Evolutionary conservation across 23 red algal species (phyloP), one percentile per base, ranked within the genome.

Genomic region (Gracilaria gracilis): DNA sequence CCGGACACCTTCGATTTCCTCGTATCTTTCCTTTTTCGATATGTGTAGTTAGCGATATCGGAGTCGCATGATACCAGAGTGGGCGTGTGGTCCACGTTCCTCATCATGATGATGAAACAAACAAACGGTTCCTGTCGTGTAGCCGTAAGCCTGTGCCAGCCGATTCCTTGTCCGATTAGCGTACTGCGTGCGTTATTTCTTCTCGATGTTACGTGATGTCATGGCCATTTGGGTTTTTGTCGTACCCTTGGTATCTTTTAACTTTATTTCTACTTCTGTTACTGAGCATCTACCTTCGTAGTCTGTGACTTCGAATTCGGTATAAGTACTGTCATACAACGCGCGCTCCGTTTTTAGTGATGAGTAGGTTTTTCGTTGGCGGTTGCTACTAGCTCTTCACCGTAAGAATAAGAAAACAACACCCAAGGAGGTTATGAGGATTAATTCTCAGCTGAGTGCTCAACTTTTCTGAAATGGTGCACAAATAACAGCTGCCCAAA

Each of bases 1-100:
- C 64, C 16, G 0, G 64, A 5, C 31, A 6, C 64, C 31, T 20
- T 69, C 64, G 64, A 69, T 38, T 69, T 17, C 16, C 31, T 69
- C 64, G 32, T 69, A 69, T 69, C 28, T 69, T 36, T 65, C 2
- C 32, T 69, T 69, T 69, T 69, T 69, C 64, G 64, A 69, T 69
- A 69, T 19, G 16, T 69, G 7, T 69, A 55, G 51, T 32, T 69
- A 37, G 64, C 64, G 64, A 69, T 69, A 69, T 69, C 7, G 64
- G 32, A 34, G 64, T 9, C 33, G 11, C 32, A 36, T 46, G 42
- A 11, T 7, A 46, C 42, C 11, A 46, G 42, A 46, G 42, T n/a
- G n/a, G n/a, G 11, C 42, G 42, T 46, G 42, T 46, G 42, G 42
- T 7, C 42, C 42, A 46, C 42, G 42, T 46, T 46, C 42, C 11